These are phyloP conservation scores for Prunus dulcis DNA, from an alignment of 306 rosid genomes.

Conservation along the genomic window DNA sequence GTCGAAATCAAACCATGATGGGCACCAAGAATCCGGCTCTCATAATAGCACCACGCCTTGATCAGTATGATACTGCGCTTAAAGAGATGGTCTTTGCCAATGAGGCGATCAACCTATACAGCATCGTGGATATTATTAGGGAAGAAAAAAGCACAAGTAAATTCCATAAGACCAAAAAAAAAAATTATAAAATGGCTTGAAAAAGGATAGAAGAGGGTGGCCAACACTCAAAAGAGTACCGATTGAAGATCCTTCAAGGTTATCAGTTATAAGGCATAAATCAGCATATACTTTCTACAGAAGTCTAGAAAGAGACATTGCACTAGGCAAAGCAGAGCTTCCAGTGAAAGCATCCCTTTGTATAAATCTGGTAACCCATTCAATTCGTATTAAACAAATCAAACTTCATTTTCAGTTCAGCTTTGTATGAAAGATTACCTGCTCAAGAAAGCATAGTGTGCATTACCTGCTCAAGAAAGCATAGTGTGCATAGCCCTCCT, in stretches of 20 bases:
- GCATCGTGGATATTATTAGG: not conserved
- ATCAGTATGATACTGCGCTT: slow-evolving; percentile 83
- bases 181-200: not conserved
- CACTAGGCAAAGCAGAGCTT: not conserved
- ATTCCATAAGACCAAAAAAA: not conserved
- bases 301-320: not conserved
- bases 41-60: slow-evolving; percentile 98
- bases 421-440: slow-evolving; percentile 44
- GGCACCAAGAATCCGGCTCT: slow-evolving; percentile 92
- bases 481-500: slow-evolving; percentile 90
- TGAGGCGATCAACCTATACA: slow-evolving; percentile 70
- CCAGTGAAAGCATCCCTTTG: not conserved
- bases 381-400: not conserved
- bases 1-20: slow-evolving; percentile 94
- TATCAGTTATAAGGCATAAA: not conserved
- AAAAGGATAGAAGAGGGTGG: not conserved
- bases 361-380: not conserved
- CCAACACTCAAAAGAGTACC: not conserved
- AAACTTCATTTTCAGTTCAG: not conserved
- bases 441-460: slow-evolving; percentile 89
- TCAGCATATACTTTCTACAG: not conserved
- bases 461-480: slow-evolving; percentile 97
- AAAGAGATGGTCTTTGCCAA: slow-evolving; percentile 82
- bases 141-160: not conserved
- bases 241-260: not conserved